Evolutionary conservation across 768 basidiomycete genomes (phyloP), one percentile per base, ranked within the genome.

Genomic region (Tricholoma bakamatsutake): DNA sequence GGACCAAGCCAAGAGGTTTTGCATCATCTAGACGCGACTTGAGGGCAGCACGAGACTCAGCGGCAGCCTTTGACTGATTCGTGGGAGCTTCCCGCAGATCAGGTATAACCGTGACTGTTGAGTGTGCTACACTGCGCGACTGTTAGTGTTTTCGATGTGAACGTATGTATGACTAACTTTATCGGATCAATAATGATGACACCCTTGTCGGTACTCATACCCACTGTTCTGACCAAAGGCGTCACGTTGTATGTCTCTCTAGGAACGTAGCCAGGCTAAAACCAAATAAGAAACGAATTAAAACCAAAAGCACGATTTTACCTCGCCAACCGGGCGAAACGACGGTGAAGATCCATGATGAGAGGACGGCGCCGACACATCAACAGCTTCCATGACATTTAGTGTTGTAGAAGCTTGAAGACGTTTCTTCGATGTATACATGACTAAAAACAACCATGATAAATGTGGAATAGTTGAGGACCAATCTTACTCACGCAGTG

Each of bases 1-100:
- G 79, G 5, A 90, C 71, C 33, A 92, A 69, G 5, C 91, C 91
- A 3, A 93, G 73, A 1, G 87, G 80, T 62, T 78, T 87, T 24
- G 80, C 73, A 15, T 65, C 66, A 33, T 84, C 82, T 51, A 85
- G 76, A 15, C 79, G 80, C 12, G 67, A 62, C 69, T 88, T 91
- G 51, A 93, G 78, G 18, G 68, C 66, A 30, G 73, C 67, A 68
- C 80, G 71, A 2, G 77, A 67, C 13, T 71, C 55, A 61, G 15
- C 13, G 12, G 35, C 35, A 37, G 12, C 35, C 13, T 37, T 37
- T 12, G 13, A 15, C 35, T 37, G 13, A 4, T 75, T 75, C 39
- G 62, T 53, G 35, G 71, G 65, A 18, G 78, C 69, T 21, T 72
- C 71, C 21, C 64, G 63, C 53, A 88, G 78, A 61, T 88, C 79